A percentile compares a stretch with the other conserved stretches of the same genome.
Evolutionary conservation across 129 eudicot species (phyloP).

Genomic region (Flaveria linearis): DNA sequence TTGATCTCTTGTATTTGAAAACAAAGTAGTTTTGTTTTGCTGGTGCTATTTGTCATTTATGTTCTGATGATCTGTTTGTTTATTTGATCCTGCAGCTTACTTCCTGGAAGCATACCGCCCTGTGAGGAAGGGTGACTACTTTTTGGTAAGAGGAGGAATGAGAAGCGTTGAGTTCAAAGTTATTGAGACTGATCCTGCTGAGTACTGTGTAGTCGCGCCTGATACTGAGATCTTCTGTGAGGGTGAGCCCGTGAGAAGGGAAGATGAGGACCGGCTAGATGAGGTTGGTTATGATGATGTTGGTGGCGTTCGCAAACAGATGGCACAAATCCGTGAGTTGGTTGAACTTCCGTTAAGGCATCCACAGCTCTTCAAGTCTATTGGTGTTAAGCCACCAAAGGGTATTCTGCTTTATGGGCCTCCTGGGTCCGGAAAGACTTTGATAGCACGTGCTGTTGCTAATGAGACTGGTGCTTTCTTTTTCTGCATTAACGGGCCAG

Average conservation of each 20-base stretch:
- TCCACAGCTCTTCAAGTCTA: conserved; percentile 81
- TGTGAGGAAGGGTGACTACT: conserved; percentile 67
- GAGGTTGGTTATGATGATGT: conserved; percentile 77
- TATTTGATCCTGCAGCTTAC: conserved; percentile 46
- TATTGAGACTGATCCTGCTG: conserved; percentile 84
- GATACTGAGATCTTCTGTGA: conserved; percentile 73
- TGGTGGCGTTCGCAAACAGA: conserved; percentile 77
- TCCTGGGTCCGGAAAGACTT: conserved; percentile 67
- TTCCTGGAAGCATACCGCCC: conserved; percentile 72
- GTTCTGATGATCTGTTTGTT: not conserved
- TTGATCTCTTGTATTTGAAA: too few relatives aligned
- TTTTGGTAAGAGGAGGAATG: conserved; percentile 76
- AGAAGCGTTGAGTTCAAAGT: conserved; percentile 76
- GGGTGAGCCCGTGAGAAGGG: conserved; percentile 70
- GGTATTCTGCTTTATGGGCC: conserved; percentile 82
- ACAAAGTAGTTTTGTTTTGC: too few relatives aligned
- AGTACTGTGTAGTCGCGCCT: conserved; percentile 91
- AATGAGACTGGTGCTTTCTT: conserved; percentile 78
- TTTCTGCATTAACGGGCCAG: conserved; percentile 75
- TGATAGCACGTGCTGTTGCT: conserved; percentile 73
- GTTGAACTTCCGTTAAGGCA: conserved; percentile 88
- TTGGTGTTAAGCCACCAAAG: conserved; percentile 74
- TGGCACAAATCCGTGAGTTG: conserved; percentile 88
- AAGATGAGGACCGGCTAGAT: conserved; percentile 65
- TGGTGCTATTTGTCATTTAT: not conserved